These are phyloP conservation scores for Jaltomata sinuosa DNA, from an alignment of 257 asterid species.

Conservation along the genomic window DNA sequence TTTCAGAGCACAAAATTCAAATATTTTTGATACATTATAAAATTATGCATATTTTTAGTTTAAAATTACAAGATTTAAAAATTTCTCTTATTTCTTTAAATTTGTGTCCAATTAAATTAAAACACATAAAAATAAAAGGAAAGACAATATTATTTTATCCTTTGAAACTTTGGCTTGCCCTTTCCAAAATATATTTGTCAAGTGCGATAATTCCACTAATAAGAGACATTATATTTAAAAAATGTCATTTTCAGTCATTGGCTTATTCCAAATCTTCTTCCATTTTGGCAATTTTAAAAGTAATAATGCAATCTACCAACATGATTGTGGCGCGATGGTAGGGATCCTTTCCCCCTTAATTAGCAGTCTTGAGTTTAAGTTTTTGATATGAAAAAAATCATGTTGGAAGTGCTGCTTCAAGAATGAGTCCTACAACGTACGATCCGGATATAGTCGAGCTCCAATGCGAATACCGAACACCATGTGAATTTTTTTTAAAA, in stretches of 20 bases:
- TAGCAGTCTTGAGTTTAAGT: too few relatives aligned
- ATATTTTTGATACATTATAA: not conserved
- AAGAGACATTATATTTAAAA: not conserved
- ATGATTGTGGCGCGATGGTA: too few relatives aligned
- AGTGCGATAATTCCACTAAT: not conserved
- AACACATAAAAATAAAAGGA: not conserved
- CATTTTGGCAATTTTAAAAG: not conserved
- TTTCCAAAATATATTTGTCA: not conserved
- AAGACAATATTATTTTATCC: not conserved
- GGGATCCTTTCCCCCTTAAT: too few relatives aligned
- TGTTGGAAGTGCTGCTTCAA: too few relatives aligned
- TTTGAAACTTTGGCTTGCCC: not conserved
- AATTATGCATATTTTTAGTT: not conserved
- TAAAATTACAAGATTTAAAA: too few relatives aligned
- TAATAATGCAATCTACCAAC: too few relatives aligned
- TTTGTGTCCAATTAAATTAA: not conserved
- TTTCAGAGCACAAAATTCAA: not conserved
- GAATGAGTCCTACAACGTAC: too few relatives aligned
- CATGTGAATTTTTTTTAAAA: too few relatives aligned
- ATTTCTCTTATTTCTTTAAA: too few relatives aligned
- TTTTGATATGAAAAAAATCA: too few relatives aligned
- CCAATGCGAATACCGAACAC: too few relatives aligned
- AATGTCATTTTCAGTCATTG: not conserved
- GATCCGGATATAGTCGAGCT: too few relatives aligned
- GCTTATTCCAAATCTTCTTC: not conserved